Evolutionary conservation across 2,329 filamentous ascomycete genomes (phyloP).

Genomic region (Thelonectria blattea): DNA sequence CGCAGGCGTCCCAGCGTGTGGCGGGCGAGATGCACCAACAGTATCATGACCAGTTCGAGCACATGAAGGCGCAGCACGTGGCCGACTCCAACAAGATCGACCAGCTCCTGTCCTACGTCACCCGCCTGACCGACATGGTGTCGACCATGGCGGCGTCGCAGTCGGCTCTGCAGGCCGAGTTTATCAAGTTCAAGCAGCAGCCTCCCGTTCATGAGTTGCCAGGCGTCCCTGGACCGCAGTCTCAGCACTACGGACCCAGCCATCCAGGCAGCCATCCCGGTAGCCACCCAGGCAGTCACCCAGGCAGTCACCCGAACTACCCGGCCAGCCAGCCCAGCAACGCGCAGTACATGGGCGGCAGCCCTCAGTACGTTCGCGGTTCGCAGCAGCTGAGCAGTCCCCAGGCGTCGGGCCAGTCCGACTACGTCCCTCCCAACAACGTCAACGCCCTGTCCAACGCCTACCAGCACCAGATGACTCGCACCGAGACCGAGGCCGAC

Average conservation of each 20-base stretch:
- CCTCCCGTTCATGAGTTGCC: constrained; percentile 52
- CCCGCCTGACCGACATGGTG: constrained; percentile 71
- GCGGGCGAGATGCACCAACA: constrained; percentile 72
- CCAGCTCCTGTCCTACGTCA: constrained; percentile 71
- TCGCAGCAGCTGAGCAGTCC: constrained; percentile 43
- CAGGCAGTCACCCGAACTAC: constrained; percentile 38
- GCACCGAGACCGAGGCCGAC: constrained; percentile 45
- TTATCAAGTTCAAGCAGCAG: constrained; percentile 63
- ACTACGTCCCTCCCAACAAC: constrained; percentile 43
- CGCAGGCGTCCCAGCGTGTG: constrained; percentile 71
- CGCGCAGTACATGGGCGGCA: constrained; percentile 43
- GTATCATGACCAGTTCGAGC: constrained; percentile 57
- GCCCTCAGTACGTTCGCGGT: constrained; percentile 46
- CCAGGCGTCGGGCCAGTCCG: constrained; percentile 42
- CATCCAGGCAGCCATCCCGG: constrained; percentile 37
- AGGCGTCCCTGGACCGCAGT: constrained; percentile 36
- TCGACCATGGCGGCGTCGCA: constrained; percentile 73
- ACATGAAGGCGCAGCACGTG: constrained; percentile 56
- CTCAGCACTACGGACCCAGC: constrained; percentile 28
- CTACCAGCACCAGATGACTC: constrained; percentile 45
- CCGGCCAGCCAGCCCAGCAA: constrained; percentile 44
- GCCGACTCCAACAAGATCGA: constrained; percentile 71
- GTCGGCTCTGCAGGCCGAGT: constrained; percentile 69
- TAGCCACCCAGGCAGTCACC: constrained; percentile 43
- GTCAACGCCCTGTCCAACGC: constrained; percentile 45